Evolutionary conservation across 345 rosid species (phyloP).

Genomic region (Syzygium jambos): DNA sequence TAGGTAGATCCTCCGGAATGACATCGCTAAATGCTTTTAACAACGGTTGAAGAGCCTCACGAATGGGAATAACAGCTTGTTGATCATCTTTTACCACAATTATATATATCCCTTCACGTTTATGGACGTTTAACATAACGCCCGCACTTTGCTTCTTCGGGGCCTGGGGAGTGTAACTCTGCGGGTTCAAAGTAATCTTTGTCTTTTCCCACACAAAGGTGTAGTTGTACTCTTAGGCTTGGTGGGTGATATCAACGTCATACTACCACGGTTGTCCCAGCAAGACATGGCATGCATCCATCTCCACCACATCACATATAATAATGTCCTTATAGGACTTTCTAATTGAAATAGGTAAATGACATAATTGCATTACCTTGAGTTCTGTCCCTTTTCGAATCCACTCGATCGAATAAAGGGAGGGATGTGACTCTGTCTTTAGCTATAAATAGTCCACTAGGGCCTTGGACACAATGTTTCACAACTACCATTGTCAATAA

Average conservation of each 20-base stretch:
- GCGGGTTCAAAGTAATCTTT: background rate
- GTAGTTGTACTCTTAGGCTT: background rate
- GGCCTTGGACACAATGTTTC: background rate
- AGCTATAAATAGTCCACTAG: background rate
- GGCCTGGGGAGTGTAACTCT: background rate
- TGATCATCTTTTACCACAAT: background rate
- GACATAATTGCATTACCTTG: background rate
- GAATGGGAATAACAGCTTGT: background rate
- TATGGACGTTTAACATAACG: no score
- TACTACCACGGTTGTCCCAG: constrained; percentile 1
- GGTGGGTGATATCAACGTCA: background rate
- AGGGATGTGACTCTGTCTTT: background rate
- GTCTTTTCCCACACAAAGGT: background rate
- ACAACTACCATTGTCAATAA: background rate
- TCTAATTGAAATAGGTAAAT: background rate
- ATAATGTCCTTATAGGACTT: background rate
- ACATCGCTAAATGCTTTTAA: background rate
- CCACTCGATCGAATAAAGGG: background rate
- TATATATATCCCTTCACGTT: background rate
- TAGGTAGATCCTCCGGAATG: background rate
- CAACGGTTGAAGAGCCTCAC: background rate
- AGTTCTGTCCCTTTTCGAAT: background rate
- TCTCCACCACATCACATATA: background rate
- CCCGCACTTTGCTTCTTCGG: fast-evolving
- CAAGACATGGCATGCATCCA: background rate